phyloP scores from a whole-genome alignment of 2,329 filamentous ascomycete genomes.

The Cladophialophora bantiana region DNA sequence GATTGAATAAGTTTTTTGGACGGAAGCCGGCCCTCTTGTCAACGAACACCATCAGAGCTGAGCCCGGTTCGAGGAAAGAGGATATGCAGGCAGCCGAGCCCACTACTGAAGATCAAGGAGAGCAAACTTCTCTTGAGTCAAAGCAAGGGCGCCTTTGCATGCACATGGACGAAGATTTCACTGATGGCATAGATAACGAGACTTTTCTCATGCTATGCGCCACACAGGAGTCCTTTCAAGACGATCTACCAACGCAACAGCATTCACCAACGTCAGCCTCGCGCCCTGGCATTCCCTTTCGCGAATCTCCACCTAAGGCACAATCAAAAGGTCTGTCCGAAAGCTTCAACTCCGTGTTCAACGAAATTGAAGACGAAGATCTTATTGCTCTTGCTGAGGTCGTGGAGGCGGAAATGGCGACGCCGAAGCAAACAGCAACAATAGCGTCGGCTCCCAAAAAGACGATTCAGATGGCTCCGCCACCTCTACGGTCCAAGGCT shows the following conservation, averaged over 20 bases:
- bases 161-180: constrained; percentile 31
- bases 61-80: background rate
- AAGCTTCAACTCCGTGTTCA: constrained; percentile 34
- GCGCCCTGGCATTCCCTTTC: background rate
- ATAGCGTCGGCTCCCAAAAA: background rate
- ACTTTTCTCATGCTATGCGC: constrained; percentile 30
- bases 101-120: background rate
- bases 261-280: background rate
- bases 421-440: background rate
- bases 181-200: constrained; percentile 33
- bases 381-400: constrained; percentile 29
- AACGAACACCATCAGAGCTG: constrained; percentile 3
- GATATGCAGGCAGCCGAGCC: background rate
- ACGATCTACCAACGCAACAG: background rate
- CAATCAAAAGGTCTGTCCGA: constrained; percentile 14
- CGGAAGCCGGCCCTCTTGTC: constrained; percentile 10
- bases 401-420: constrained; percentile 22
- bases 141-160: background rate
- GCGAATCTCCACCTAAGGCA: background rate
- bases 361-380: constrained; percentile 34
- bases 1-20: constrained; percentile 39
- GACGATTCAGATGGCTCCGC: background rate
- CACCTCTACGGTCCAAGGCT: background rate
- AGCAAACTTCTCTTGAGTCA: background rate
- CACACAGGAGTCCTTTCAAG: constrained; percentile 18